phyloP scores from a whole-genome alignment of 192 early-diverging fungal species.

The Backusella morwellensis region DNA sequence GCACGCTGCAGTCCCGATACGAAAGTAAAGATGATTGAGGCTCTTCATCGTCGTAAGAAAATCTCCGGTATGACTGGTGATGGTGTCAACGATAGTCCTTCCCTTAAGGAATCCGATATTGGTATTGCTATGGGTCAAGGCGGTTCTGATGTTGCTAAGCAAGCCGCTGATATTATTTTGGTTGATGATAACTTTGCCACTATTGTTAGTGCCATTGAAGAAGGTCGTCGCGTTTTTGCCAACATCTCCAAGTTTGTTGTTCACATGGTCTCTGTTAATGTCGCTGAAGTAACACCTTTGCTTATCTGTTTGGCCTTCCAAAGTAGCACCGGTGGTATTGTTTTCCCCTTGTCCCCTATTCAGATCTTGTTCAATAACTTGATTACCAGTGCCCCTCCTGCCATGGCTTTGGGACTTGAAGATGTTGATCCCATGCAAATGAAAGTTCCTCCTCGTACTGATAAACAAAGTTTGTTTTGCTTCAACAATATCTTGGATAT shows the following conservation, averaged over 20 bases:
- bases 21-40: conserved; percentile 96
- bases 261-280: conserved; percentile 73
- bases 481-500: conserved; percentile 66
- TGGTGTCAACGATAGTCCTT: conserved; percentile 80
- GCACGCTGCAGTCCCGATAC: conserved; percentile 93
- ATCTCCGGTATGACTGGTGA: conserved; percentile 88
- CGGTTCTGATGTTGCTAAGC: conserved; percentile 92
- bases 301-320: conserved; percentile 71
- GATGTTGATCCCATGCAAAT: conserved; percentile 62
- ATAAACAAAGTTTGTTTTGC: conserved; percentile 63
- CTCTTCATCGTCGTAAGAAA: conserved; percentile 73
- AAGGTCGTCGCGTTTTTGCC: conserved; percentile 78
- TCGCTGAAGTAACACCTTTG: conserved; percentile 72
- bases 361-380: conserved; percentile 83
- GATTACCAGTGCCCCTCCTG: conserved; percentile 77
- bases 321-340: conserved; percentile 50
- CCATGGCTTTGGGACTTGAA: conserved; percentile 78
- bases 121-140: conserved; percentile 90
- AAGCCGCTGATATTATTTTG: conserved; percentile 87
- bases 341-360: conserved; percentile 77
- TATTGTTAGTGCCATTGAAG: conserved; percentile 77
- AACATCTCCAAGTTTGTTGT: conserved; percentile 75
- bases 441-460: conserved; percentile 65
- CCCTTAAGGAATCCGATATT: conserved; percentile 76
- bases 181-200: conserved; percentile 83